Evolutionary conservation across 2,329 filamentous ascomycete genomes (phyloP), one percentile per base, ranked within the genome.

Genomic region (Diaporthe nobilis): DNA sequence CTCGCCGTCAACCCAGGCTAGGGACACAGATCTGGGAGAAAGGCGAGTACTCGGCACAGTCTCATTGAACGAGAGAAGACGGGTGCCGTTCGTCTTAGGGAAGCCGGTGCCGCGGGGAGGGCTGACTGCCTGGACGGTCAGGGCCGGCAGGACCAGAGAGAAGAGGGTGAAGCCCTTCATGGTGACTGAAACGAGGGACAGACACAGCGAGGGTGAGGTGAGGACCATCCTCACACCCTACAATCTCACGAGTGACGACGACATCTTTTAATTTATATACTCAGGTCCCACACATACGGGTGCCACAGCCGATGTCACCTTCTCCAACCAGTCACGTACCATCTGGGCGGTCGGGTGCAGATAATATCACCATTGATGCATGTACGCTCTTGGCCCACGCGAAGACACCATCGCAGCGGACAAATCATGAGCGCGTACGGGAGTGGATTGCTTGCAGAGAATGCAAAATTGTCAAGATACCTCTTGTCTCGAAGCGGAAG

Each of bases 401-500:
- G 49, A 55, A 70, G 65, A 55, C 49, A 55, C 47, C 34, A 34
- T 6, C 7, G 47, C 65, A 28, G 65, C 34, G 65, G 65, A 55
- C 65, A 70, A 70, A 70, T 70, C 65, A 70, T 20, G 49, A 20
- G 22, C 13, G n/a, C 49, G 34, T 31, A 15, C n/a, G n/a, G 12
- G 3, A 28, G 49, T 13, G 49, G 34, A 42, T 4, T 8, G 34
- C 34, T 34, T 13, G 47, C 31, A 13, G 17, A 12, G 5, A 5
- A 22, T 20, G 31, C 31, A 39, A 28, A 68, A 37, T 28, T 15
- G 65, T 31, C 4, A 9, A 55, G 65, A 55, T 70, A 55, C 65
- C 65, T 70, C 65, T 55, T 70, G 17, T 55, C 65, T 70, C 34
- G 65, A 70, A 55, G 65, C 22, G 65, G 65, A 70, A 70, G 65